A percentile compares a stretch with the other conserved stretches of the same genome.
phyloP scores from a whole-genome alignment of 345 rosid species.

The Eucalyptus urophylla region DNA sequence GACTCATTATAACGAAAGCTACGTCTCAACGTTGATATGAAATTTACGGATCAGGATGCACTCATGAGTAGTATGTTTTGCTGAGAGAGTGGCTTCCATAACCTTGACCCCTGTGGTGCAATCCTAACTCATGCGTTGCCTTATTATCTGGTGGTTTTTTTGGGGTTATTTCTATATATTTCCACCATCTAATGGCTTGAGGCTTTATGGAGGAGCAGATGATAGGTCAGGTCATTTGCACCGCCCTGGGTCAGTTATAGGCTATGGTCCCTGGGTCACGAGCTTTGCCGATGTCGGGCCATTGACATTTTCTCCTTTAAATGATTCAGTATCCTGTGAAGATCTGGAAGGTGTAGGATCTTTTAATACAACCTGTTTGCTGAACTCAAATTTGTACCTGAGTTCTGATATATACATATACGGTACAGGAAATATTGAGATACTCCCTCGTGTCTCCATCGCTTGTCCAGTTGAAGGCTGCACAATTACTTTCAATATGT shows the following conservation, averaged over 20 bases:
- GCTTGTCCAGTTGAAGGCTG: slow-evolving; percentile 68
- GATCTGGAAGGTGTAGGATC: slow-evolving; percentile 87
- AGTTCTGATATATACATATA: slow-evolving; percentile 46
- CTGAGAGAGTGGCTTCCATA: not conserved
- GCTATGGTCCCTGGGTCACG: slow-evolving; percentile 7
- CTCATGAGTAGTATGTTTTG: not conserved
- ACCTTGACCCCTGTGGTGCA: slow-evolving; percentile 7
- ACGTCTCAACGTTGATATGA: not conserved
- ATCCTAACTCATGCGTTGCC: slow-evolving; percentile 26
- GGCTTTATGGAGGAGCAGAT: slow-evolving; percentile 4
- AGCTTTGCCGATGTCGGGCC: not conserved
- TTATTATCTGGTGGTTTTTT: slow-evolving; percentile 34
- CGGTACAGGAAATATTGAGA: slow-evolving; percentile 68
- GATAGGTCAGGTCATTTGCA: slow-evolving; percentile 4
- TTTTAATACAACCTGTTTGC: slow-evolving; percentile 69
- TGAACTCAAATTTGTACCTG: slow-evolving; percentile 55
- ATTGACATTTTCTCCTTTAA: not conserved
- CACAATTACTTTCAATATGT: slow-evolving; percentile 46
- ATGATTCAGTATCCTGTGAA: slow-evolving; percentile 41
- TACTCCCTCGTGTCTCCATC: slow-evolving; percentile 59
- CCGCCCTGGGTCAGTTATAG: slow-evolving; percentile 5
- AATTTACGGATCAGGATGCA: not conserved
- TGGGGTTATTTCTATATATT: slow-evolving; percentile 15
- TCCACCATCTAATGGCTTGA: slow-evolving; percentile 20
- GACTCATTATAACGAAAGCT: not conserved